Evolutionary conservation across 2,329 filamentous ascomycete species (phyloP).

Genomic region (Aureobasidium sp.): DNA sequence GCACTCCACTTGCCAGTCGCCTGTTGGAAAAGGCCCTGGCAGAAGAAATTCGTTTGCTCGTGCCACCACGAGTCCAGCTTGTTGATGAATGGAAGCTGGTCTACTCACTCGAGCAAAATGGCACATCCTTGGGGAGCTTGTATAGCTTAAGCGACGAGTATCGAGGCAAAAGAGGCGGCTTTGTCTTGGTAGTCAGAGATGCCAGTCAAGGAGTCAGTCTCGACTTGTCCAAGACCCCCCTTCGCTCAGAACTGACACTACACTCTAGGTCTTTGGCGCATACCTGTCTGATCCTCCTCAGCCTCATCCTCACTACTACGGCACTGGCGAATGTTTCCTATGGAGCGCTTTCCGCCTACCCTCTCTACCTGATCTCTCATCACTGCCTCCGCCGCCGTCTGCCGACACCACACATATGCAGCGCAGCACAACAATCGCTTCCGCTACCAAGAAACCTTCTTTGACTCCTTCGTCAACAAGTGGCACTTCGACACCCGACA

Average conservation of each 20-base stretch:
- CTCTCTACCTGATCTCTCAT: conserved; percentile 44
- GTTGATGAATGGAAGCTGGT: conserved; percentile 78
- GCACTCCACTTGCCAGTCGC: conserved; percentile 53
- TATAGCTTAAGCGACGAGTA: conserved; percentile 71
- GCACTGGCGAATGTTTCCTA: conserved; percentile 92
- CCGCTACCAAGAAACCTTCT: conserved; percentile 22
- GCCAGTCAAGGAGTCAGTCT: conserved; percentile 61
- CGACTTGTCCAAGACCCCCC: neutral
- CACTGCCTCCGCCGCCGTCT: conserved; percentile 62
- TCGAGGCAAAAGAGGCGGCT: conserved; percentile 66
- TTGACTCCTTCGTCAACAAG: conserved; percentile 24
- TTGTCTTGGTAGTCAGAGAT: conserved; percentile 82
- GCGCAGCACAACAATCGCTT: conserved; percentile 53
- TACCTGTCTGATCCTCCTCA: conserved; percentile 87
- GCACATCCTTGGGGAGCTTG: conserved; percentile 76
- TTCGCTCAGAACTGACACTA: conserved; percentile 8
- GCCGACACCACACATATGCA: conserved; percentile 56
- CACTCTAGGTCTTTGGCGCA: conserved; percentile 67
- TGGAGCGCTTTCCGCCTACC: conserved; percentile 69
- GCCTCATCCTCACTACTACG: conserved; percentile 78
- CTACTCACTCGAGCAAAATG: conserved; percentile 89
- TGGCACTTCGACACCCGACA: conserved; percentile 56
- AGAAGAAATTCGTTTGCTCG: conserved; percentile 84
- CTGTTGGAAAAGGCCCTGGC: conserved; percentile 68
- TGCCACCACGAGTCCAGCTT: conserved; percentile 81